phyloP scores from a whole-genome alignment of 805 yeast genomes.

The Cyberlindnera euphorbiiphila region DNA sequence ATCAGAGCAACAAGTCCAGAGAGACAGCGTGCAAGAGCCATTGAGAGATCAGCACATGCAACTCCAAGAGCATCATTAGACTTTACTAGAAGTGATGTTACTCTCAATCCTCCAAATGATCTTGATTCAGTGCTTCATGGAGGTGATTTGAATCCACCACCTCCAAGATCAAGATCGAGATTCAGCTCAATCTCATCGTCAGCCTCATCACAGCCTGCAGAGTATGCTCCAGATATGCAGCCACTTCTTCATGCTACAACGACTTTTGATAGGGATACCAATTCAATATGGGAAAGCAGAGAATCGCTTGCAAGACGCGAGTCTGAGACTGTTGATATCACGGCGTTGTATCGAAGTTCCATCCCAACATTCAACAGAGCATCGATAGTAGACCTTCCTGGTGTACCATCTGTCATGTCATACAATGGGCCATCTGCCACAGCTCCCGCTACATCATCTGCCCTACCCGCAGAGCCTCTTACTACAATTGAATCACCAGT shows the following conservation, averaged over 20 bases:
- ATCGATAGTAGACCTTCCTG: conserved; percentile 8
- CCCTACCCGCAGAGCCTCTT: too few species aligned
- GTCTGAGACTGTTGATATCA: conserved; percentile 34
- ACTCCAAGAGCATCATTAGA: conserved; percentile 20
- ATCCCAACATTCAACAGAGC: conserved; percentile 14
- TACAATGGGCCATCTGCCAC: too few species aligned
- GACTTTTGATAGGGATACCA: too few species aligned
- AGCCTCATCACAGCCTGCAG: conserved; percentile 5
- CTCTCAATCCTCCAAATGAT: conserved; percentile 3
- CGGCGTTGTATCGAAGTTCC: conserved; percentile 30
- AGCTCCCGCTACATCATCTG: too few species aligned
- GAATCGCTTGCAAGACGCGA: conserved; percentile 30
- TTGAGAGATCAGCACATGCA: conserved; percentile 15
- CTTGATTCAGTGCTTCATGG: conserved; percentile 9
- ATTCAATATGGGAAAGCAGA: conserved; percentile 26
- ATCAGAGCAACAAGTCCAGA: conserved; percentile 31
- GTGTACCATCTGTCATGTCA: too few species aligned
- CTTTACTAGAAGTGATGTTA: conserved; percentile 11
- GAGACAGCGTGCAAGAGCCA: conserved; percentile 22
- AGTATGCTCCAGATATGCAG: conserved; percentile 23
- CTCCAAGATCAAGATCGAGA: conserved; percentile 9
- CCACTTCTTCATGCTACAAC: conserved; percentile 27
- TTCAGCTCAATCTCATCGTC: conserved; percentile 16
- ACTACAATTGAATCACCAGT: too few species aligned
- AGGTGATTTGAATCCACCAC: conserved; percentile 1